Base-by-base conservation (phyloP, 768 basidiomycete genomes). In the Grammothele lineata region DNA sequence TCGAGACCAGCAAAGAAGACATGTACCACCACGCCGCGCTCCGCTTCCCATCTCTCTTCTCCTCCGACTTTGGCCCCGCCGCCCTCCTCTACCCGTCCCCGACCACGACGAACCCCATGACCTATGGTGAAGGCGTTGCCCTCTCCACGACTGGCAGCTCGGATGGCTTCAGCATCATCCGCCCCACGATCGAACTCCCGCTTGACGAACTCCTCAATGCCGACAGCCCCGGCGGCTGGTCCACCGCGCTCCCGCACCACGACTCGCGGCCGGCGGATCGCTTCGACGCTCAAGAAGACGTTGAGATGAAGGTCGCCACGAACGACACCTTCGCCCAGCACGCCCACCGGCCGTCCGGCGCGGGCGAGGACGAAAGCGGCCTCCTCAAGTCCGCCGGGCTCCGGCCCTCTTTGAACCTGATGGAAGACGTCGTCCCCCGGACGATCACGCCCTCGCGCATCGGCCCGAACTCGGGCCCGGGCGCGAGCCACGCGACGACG, bases 151-250 rank as follows among this genome's bases (percentile, higher is more conserved):
- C 70, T 51, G 65, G 70, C 17, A 60, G 62, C 47, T 70, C 76
- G 19, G 75, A 80, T 47, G 67, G 73, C 26, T 77, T 88, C 58
- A 75, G 75, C 64, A 80, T 91, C 51, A 62, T 66, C 18, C 80
- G 88, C 10, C 90, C 88, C 0, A 91, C 90, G 35, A 90, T 91
- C 59, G 88, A 92, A 61, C 78, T 91, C 22, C 83, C 85, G 4
- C 76, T 92, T n/a, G 88, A 92, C 55, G 88, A 92, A 51, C 73
- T 92, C 48, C 76, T 92, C 50, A 72, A 75, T 57, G 80, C 64
- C 22, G 65, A 63, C 64, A 66, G 62, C 47, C 58, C 66, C 27
- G 55, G 62, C 41, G 52, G 61, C 41, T 66, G 66, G 66, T 57
- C 54, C 34, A 47, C 51, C 7, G 47, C 46, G 45, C 55, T 33